Percentiles rank a stretch among this genome's conserved stretches.
Conservation (phyloP, 257 asterid genomes). For the Henckelia pumila region DNA sequence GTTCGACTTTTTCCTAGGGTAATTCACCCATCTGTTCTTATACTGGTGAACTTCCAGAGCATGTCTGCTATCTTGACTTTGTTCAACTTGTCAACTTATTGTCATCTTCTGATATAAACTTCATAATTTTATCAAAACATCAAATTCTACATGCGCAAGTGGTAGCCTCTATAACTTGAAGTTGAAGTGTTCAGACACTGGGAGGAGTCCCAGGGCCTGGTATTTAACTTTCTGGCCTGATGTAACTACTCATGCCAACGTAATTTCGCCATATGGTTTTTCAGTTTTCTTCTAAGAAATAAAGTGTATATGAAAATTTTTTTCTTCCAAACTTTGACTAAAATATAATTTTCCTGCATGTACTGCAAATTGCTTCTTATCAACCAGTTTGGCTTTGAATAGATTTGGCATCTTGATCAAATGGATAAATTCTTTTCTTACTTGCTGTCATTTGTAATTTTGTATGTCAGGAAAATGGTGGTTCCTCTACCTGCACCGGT, state of each 20-base stretch:
- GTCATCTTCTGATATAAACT: neutral
- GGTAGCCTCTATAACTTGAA: neutral
- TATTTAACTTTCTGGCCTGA: neutral
- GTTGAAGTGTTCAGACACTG: neutral
- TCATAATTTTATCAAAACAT: neutral
- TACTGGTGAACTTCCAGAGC: constrained; percentile 27
- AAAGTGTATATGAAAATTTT: too few relatives aligned
- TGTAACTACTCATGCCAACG: constrained; percentile 4
- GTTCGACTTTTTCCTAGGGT: constrained; percentile 61
- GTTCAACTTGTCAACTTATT: constrained; percentile 19
- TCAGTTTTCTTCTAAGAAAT: neutral
- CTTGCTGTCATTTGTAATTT: constrained; percentile 21
- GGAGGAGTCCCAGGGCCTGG: neutral
- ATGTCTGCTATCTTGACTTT: constrained; percentile 15
- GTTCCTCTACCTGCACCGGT: constrained; percentile 84
- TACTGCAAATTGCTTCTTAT: neutral
- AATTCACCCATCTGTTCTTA: too few relatives aligned
- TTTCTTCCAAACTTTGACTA: neutral
- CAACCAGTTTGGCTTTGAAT: neutral
- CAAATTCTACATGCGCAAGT: neutral
- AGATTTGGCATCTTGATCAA: neutral
- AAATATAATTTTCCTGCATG: neutral
- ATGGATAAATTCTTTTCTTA: neutral
- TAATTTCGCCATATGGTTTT: neutral
- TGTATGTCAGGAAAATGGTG: constrained; percentile 70